Conservation (phyloP, 441 rosid species). For the Arabidopsis lyrata region DNA sequence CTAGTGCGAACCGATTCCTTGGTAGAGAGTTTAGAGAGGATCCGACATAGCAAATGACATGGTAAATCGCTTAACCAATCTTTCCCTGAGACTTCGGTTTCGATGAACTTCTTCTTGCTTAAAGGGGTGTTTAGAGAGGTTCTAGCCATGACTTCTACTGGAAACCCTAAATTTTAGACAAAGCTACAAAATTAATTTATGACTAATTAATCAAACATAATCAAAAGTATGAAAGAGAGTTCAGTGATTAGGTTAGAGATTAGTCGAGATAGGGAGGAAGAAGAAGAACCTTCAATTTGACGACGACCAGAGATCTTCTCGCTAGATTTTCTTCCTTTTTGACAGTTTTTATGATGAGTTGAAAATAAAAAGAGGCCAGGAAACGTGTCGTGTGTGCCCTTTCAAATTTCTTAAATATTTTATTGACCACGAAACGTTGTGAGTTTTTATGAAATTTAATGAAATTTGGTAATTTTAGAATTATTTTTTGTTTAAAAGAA, state of each 20-base stretch:
- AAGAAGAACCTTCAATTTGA: not conserved
- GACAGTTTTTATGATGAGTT: not conserved
- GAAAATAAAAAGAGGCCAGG: not conserved
- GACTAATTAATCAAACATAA: not conserved
- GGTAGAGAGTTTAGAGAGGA: slow-evolving; percentile 1
- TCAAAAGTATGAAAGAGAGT: not conserved
- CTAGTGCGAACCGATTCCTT: slow-evolving; percentile 2
- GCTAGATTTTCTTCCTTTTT: not conserved
- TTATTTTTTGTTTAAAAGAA: too few species aligned
- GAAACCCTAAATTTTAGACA: not conserved
- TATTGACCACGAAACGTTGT: too few species aligned
- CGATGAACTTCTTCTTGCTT: not conserved
- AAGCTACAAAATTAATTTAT: not conserved
- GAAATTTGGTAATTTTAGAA: too few species aligned
- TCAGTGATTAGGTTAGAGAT: not conserved
- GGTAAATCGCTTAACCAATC: slow-evolving; percentile 28
- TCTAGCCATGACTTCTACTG: not conserved
- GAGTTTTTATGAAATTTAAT: too few species aligned
- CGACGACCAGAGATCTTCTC: not conserved
- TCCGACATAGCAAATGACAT: not conserved
- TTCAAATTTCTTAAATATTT: not conserved
- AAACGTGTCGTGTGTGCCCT: not conserved
- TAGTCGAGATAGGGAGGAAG: not conserved
- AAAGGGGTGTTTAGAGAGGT: not conserved
- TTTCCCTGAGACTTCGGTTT: not conserved